Conservation (phyloP, 345 rosid species). For the Sisymbrium altissimum region DNA sequence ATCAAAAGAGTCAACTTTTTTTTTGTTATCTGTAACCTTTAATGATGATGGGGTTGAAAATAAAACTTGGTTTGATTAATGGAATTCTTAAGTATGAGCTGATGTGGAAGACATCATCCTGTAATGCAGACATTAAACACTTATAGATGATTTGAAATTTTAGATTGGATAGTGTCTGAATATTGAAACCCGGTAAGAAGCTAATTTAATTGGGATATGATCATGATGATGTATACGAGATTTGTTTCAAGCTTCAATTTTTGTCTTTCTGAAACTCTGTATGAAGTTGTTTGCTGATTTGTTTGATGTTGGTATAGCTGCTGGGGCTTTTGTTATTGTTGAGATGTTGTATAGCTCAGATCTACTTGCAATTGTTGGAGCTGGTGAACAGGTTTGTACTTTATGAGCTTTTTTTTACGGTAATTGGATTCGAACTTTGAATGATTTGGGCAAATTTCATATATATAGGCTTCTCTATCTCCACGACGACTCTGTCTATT, state of each 20-base stretch:
- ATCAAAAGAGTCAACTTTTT: not conserved
- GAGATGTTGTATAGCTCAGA: constrained; percentile 88
- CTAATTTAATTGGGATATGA: too few species aligned
- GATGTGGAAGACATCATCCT: not conserved
- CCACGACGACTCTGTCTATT: constrained; percentile 83
- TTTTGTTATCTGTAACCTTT: not conserved
- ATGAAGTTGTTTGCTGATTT: too few species aligned
- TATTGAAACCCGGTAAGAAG: not conserved
- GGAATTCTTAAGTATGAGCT: not conserved
- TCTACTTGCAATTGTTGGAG: constrained; percentile 95
- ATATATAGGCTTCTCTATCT: constrained; percentile 59
- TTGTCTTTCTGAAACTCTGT: not conserved
- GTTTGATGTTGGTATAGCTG: constrained; percentile 42
- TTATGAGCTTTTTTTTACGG: not conserved
- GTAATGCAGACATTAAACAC: constrained; percentile 1
- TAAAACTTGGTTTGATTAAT: not conserved
- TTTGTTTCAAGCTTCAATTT: not conserved
- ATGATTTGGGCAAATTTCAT: constrained; percentile 28
- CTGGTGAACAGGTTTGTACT: constrained; percentile 82
- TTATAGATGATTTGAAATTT: not conserved
- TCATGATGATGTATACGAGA: not conserved
- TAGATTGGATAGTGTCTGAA: constrained; percentile 1
- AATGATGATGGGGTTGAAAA: constrained; percentile 6
- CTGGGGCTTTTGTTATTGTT: constrained; percentile 72
- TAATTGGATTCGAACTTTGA: not conserved